Percentiles rank a stretch among this genome's conserved stretches.
Conservation (phyloP, 768 basidiomycete genomes). For the Rhizopogon vinicolor region DNA sequence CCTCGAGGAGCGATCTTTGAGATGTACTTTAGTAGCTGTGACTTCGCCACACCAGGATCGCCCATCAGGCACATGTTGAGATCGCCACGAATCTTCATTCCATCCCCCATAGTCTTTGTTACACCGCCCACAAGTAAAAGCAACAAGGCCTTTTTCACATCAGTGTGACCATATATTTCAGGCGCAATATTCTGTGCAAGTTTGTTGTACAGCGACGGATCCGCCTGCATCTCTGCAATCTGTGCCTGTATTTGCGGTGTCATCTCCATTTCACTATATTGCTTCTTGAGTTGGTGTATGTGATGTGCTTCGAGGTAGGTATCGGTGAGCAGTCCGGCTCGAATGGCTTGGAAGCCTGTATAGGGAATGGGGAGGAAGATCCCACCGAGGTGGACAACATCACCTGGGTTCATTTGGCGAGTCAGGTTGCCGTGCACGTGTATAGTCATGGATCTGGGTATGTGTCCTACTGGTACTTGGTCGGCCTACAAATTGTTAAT, state of each 20-base stretch:
- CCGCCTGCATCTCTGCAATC: constrained; percentile 63
- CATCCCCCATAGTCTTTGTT: constrained; percentile 92
- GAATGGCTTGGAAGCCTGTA: constrained; percentile 94
- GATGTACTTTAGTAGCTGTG: constrained; percentile 95
- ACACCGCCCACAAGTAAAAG: constrained; percentile 93
- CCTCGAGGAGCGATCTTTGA: constrained; percentile 97
- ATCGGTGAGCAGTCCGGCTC: constrained; percentile 94
- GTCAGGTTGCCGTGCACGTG: constrained; percentile 90
- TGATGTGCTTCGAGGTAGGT: constrained; percentile 93
- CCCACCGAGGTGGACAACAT: constrained; percentile 93
- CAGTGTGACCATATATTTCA: constrained; percentile 96
- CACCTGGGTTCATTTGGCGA: constrained; percentile 90
- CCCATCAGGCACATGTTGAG: constrained; percentile 98
- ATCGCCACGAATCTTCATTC: constrained; percentile 98
- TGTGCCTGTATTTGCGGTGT: constrained; percentile 76
- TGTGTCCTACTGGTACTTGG: constrained; percentile 99
- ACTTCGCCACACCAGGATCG: constrained; percentile 98
- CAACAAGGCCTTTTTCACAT: constrained; percentile 95
- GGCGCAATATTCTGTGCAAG: constrained; percentile 94
- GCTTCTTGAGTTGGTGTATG: constrained; percentile 94
- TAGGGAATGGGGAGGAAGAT: constrained; percentile 97
- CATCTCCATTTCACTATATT: constrained; percentile 91
- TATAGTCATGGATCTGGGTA: constrained; percentile 97
- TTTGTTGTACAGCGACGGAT: constrained; percentile 80
- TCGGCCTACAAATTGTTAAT: constrained; percentile 60